These are phyloP conservation scores for Magnusiomyces ingens DNA, from an alignment of 1,139 yeast genomes.

Conservation along the genomic window DNA sequence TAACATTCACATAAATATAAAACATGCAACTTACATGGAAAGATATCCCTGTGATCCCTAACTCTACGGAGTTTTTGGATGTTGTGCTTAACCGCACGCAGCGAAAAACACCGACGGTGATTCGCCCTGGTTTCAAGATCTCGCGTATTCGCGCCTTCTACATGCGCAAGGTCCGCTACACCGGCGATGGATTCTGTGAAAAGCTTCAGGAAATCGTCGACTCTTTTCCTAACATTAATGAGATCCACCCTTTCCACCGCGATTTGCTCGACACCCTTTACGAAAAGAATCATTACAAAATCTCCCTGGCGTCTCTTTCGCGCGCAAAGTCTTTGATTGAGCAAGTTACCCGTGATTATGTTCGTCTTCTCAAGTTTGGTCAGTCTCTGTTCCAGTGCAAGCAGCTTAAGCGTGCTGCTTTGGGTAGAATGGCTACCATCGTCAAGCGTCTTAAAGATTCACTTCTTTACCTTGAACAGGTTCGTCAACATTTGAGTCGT, in stretches of 20 bases:
- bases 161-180: constrained; percentile 94
- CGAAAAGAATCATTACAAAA: constrained; percentile 96
- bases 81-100: constrained; percentile 95
- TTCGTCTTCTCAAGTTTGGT: constrained; percentile 88
- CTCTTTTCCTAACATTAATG: constrained; percentile 94
- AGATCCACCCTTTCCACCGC: constrained; percentile 96
- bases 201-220: constrained; percentile 77
- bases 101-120: constrained; percentile 96
- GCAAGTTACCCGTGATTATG: constrained; percentile 93
- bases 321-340: constrained; percentile 91
- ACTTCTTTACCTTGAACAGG: constrained; percentile 88
- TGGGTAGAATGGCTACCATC: constrained; percentile 99
- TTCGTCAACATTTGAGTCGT: constrained; percentile 98
- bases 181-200: constrained; percentile 93
- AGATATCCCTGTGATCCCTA: constrained; percentile 93
- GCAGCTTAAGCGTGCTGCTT: constrained; percentile 95
- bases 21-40: constrained; percentile 96
- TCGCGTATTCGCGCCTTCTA: constrained; percentile 96
- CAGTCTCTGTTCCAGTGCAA: constrained; percentile 97
- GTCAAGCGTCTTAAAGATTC: constrained; percentile 93
- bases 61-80: constrained; percentile 88
- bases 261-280: constrained; percentile 96
- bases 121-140: constrained; percentile 93
- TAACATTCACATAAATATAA: constrained; percentile 6
- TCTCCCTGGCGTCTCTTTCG: constrained; percentile 91